Base-by-base conservation (phyloP, 345 rosid genomes). In the Sisymbrium irio region DNA sequence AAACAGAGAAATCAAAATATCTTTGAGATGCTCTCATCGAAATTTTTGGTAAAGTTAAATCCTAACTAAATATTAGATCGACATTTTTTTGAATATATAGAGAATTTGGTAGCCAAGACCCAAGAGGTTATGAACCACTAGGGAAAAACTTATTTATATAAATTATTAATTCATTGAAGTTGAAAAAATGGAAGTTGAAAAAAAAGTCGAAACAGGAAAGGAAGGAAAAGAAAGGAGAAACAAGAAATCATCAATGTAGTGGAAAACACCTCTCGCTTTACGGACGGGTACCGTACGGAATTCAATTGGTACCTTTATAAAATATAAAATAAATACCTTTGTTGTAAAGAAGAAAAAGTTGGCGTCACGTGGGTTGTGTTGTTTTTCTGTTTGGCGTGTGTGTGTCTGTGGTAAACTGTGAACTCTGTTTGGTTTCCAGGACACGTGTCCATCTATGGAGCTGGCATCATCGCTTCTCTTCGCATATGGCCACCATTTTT, bases 211-310 rank as follows among this genome's bases (percentile, higher is more conserved):
- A 32, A 32, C 35, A 32, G 0, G 0, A 32, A 35, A 35, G 0
- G 2, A 35, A 35, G 0, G 2, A 35, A 35, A 7, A 1, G 9
- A 37, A 19, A 49, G 54, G 4, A 20, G 30, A 1, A 20, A 20
- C 20, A 6, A 10, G 8, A 49, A 49, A 49, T 50, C 30, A 50
- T 50, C 55, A 10, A 20, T 50, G 55, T 11, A 49, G 54, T 49
- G 55, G 55, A 49, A 49, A 49, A 49, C 30, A 49, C 4, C 56
- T 9, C 44, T 22, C 11, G 36, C 18, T 72, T 50, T 65, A 74
- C 72, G 77, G 77, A 73, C 40, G 47, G 66, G 78, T 65, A 66
- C 78, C 66, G 72, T 74, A 74, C 78, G 72, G 78, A 57, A 65
- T 51, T 25, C 33, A 25, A 25, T 25, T 42, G 51, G 50, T 27